These are phyloP conservation scores for Reutealis trisperma DNA, from an alignment of 345 rosid species.

Conservation along the genomic window DNA sequence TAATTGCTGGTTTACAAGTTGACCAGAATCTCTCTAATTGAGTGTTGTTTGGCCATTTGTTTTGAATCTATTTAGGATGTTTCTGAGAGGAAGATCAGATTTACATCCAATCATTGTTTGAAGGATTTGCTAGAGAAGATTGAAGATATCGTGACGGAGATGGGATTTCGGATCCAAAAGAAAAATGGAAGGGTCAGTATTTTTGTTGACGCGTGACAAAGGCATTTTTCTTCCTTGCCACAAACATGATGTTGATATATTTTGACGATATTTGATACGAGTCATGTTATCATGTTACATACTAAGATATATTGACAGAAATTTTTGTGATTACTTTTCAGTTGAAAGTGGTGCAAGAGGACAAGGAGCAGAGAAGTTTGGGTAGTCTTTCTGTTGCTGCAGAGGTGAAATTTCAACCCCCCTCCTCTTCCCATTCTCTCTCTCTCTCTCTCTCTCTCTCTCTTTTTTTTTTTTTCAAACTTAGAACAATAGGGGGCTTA, in stretches of 20 bases:
- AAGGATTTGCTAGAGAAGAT: constrained; percentile 79
- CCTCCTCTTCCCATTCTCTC: no score
- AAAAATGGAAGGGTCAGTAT: constrained; percentile 70
- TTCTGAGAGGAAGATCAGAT: constrained; percentile 91
- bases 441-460: no score
- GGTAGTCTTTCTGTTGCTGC: constrained; percentile 73
- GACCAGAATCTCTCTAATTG: constrained; percentile 9
- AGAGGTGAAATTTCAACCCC: constrained; percentile 51
- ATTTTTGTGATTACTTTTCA: constrained; percentile 15
- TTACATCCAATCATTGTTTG: constrained; percentile 72
- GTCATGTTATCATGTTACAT: no score
- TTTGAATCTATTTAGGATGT: constrained; percentile 46
- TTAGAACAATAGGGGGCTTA: no score
- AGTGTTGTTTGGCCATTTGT: background rate
- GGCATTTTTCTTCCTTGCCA: background rate
- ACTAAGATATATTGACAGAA: constrained; percentile 7
- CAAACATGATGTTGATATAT: no score
- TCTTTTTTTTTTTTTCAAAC: no score
- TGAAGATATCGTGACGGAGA: constrained; percentile 59
- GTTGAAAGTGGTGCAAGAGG: constrained; percentile 75
- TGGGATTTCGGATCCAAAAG: constrained; percentile 87
- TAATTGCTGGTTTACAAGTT: background rate
- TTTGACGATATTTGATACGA: no score
- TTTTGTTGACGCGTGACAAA: background rate
- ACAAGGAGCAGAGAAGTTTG: constrained; percentile 46